Evolutionary conservation across 495 filamentous ascomycete species (phyloP).

Genomic region (Lophium mytilinum): DNA sequence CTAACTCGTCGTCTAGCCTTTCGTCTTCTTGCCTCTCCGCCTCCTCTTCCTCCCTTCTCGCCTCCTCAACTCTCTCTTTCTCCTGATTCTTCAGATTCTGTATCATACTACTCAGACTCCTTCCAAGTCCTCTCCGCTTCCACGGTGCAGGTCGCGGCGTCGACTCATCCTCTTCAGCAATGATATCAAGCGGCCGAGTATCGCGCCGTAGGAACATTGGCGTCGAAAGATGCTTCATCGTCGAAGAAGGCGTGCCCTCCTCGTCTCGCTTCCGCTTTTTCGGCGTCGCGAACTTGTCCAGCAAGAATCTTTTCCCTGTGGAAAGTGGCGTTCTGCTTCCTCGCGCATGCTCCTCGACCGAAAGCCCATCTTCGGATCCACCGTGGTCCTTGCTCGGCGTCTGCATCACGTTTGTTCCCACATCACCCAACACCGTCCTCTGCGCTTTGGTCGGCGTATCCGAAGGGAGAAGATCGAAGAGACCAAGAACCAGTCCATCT

Average conservation of each 20-base stretch:
- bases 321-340: conserved; percentile 57
- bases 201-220: conserved; percentile 67
- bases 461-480: conserved; percentile 75
- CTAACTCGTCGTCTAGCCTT: conserved; percentile 61
- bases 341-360: conserved; percentile 23
- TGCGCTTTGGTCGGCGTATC: conserved; percentile 28
- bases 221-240: conserved; percentile 53
- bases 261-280: conserved; percentile 27
- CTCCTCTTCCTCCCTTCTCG: conserved; percentile 13
- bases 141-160: conserved; percentile 35
- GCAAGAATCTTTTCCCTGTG: conserved; percentile 49
- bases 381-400: conserved; percentile 27
- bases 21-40: conserved; percentile 21
- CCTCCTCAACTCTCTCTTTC: conserved; percentile 43
- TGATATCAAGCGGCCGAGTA: conserved; percentile 40
- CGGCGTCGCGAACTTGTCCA: conserved; percentile 62
- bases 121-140: conserved; percentile 51
- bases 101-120: conserved; percentile 72
- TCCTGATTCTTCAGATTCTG: conserved; percentile 70
- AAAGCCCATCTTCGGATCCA: conserved; percentile 13
- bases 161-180: conserved; percentile 34
- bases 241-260: conserved; percentile 40
- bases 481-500: conserved; percentile 74
- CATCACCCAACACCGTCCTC: conserved; percentile 14
- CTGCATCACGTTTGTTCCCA: conserved; percentile 16